These are phyloP conservation scores for Saprolegnia parasitica DNA, from an alignment of 352 stramenopile species.

Conservation along the genomic window DNA sequence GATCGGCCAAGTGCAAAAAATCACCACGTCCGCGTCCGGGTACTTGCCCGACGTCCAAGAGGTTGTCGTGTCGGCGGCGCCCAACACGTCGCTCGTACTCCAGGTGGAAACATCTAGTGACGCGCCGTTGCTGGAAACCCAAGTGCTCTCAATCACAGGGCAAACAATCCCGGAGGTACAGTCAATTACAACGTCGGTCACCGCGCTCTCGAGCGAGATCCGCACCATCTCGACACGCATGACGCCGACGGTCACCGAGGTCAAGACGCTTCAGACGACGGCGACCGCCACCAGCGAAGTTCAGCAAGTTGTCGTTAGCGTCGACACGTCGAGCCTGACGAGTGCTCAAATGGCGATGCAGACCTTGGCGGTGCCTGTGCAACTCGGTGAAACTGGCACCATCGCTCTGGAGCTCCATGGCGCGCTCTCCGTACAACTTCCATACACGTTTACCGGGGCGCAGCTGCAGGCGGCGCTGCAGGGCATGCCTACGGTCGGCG, in stretches of 20 bases:
- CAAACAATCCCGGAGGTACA: slow-evolving; percentile 41
- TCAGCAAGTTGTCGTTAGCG: slow-evolving; percentile 21
- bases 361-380: slow-evolving; percentile 3
- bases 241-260: slow-evolving; percentile 21
- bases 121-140: slow-evolving; percentile 41
- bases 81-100: slow-evolving; percentile 44
- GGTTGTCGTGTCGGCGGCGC: slow-evolving; percentile 40
- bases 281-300: slow-evolving; percentile 22
- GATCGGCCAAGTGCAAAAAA: slow-evolving; percentile 78
- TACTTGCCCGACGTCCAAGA: slow-evolving; percentile 54
- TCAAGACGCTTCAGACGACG: slow-evolving; percentile 22
- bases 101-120: slow-evolving; percentile 34
- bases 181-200: slow-evolving; percentile 28
- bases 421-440: not conserved
- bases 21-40: slow-evolving; percentile 45
- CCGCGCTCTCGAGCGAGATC: slow-evolving; percentile 13
- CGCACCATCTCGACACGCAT: slow-evolving; percentile 20
- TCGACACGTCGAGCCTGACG: slow-evolving; percentile 6
- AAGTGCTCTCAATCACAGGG: slow-evolving; percentile 45
- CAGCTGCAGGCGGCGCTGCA: slow-evolving; percentile 19
- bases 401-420: slow-evolving; percentile 17
- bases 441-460: not conserved
- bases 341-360: slow-evolving; percentile 13
- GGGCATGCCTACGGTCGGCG: slow-evolving; percentile 12
- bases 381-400: not conserved